Evolutionary conservation across 1,284 basidiomycete genomes (phyloP), one percentile per base, ranked within the genome.

Genomic region (Caloboletus inedulis): DNA sequence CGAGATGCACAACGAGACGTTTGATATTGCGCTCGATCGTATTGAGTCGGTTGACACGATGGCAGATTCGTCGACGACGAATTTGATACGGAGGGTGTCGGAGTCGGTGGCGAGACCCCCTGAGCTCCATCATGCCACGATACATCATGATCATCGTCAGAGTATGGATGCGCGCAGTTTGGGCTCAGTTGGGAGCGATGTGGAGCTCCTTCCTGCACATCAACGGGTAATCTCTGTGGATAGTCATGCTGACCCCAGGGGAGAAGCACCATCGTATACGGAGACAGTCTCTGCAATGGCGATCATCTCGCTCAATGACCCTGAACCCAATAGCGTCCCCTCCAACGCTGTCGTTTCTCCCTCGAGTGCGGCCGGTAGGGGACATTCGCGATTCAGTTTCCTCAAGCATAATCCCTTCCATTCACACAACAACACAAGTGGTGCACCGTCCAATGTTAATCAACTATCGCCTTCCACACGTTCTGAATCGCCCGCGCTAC

Each of bases 261-360:
- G 82, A 25, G 78, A 81, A 40, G 81, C 82, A 9, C 86, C 86
- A 7, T 66, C 84, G 0, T 88, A 89, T 64, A 77, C 77, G 47
- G 85, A 87, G 65, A 79, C 77, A 16, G 69, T 81, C 7, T 69
- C 72, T 41, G 56, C 59, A 12, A 46, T 48, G 47, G 46, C 49
- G 25, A 45, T 27, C 7, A 47, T 57, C 37, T 53, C 53, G 1
- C 34, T 54, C n/a, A 52, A 61, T 14, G 56, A 58, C 25, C 43
- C 51, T n/a, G 52, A 50, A 49, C 23, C 54, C 9, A 47, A 34
- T 10, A 18, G 18, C 8, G 18, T 18, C 10, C 5, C 55, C 10
- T 43, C 52, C 8, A 27, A 16, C 21, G 33, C 5, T 3, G 35
- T 14, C 31, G 7, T 33, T 33, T 49, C 47, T 23, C 47, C 42